A percentile compares a stretch with the other conserved stretches of the same genome.
phyloP scores from a whole-genome alignment of 257 asterid species.

The Ligustrum vulgare region DNA sequence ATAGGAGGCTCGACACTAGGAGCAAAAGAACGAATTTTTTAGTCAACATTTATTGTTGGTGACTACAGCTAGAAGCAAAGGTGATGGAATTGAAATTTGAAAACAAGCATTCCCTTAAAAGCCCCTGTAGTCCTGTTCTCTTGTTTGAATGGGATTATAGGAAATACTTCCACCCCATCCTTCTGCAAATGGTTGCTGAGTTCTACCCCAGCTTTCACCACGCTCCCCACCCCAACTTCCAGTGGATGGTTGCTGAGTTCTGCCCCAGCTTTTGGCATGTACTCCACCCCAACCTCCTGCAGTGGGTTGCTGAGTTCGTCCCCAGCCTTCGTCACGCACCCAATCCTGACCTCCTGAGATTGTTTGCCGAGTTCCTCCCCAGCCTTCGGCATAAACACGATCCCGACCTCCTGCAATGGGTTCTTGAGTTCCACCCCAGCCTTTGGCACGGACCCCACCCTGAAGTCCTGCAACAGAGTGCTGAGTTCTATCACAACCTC shows the following conservation, averaged over 20 bases:
- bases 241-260: neutral
- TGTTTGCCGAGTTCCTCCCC: constrained; percentile 7
- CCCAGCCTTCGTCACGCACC: neutral
- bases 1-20: neutral
- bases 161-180: neutral
- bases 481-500: neutral
- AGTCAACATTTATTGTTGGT: neutral
- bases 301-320: neutral
- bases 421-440: constrained; percentile 13
- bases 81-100: neutral
- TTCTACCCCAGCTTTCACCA: neutral
- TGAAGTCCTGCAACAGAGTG: neutral
- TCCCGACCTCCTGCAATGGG: neutral
- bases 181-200: neutral
- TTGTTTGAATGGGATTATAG: neutral
- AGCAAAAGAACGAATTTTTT: neutral
- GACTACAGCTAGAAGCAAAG: neutral
- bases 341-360: constrained; percentile 21
- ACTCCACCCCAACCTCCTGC: constrained; percentile 18
- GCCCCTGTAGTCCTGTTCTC: neutral
- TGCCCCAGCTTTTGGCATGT: constrained; percentile 8
- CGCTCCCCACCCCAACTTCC: constrained; percentile 3
- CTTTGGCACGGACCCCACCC: constrained; percentile 4
- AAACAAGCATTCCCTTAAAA: constrained; percentile 10
- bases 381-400: neutral